phyloP scores from a whole-genome alignment of 257 asterid species.

The Catharanthus roseus region DNA sequence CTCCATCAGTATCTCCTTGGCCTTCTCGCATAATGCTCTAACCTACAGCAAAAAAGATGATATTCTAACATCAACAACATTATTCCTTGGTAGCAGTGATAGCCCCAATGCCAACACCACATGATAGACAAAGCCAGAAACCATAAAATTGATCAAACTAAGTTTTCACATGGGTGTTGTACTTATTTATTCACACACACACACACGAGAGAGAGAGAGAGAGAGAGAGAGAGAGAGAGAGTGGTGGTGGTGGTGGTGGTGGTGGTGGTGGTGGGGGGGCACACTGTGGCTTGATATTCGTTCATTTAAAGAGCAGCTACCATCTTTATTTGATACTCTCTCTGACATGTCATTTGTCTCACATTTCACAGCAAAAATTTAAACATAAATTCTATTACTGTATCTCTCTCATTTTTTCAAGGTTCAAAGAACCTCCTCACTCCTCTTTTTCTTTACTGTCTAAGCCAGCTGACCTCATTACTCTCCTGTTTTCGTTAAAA shows the following conservation, averaged over 20 bases:
- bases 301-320: background rate
- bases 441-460: background rate
- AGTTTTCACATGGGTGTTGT: background rate
- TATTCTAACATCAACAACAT: background rate
- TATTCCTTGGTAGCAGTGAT: background rate
- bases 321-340: background rate
- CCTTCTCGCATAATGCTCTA: slow-evolving; percentile 80
- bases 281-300: background rate
- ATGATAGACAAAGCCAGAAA: background rate
- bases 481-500: background rate
- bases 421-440: background rate
- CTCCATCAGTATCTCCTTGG: slow-evolving; percentile 81
- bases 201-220: too few relatives aligned
- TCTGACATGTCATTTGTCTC: background rate
- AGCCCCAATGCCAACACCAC: background rate
- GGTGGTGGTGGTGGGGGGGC: too few relatives aligned
- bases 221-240: too few relatives aligned
- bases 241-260: too few relatives aligned
- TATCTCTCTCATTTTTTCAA: too few relatives aligned
- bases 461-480: background rate
- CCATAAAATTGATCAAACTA: background rate
- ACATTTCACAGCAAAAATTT: background rate
- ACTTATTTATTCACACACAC: too few relatives aligned
- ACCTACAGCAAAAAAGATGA: slow-evolving; percentile 48
- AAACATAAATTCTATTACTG: background rate